Conservation (phyloP, 257 asterid genomes). For the Gynochthodes officinalis region DNA sequence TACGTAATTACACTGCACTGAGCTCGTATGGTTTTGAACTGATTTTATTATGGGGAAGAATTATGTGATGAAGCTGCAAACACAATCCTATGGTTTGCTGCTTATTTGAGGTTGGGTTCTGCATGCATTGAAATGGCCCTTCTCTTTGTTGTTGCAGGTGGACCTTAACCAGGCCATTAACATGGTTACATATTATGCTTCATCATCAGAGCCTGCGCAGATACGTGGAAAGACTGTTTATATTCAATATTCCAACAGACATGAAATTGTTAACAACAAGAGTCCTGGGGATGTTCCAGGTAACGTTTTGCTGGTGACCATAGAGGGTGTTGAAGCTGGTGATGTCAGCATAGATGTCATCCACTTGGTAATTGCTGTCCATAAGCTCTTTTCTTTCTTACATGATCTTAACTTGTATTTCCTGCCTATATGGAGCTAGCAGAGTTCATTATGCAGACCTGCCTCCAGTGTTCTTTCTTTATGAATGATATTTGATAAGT, state of each 20-base stretch:
- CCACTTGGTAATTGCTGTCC: constrained; percentile 57
- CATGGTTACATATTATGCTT: constrained; percentile 78
- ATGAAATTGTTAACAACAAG: constrained; percentile 78
- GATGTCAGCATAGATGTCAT: constrained; percentile 88
- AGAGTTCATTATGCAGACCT: neutral
- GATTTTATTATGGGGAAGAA: neutral
- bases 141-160: constrained; percentile 38
- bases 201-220: constrained; percentile 82
- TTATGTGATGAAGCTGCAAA: neutral
- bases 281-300: constrained; percentile 84
- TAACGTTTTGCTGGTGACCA: constrained; percentile 76
- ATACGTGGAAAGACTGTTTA: constrained; percentile 83
- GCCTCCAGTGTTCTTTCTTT: neutral
- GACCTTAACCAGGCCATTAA: constrained; percentile 82
- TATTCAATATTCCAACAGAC: constrained; percentile 79
- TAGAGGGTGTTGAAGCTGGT: constrained; percentile 83
- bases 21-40: neutral
- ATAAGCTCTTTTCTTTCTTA: neutral
- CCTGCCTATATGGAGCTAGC: neutral
- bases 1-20: neutral
- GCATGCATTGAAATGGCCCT: neutral
- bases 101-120: neutral
- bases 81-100: too few species aligned
- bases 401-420: neutral
- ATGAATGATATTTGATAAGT: neutral